Percentiles rank a stretch among this genome's conserved stretches.
phyloP scores from a whole-genome alignment of 2,329 filamentous ascomycete species.

The Apiospora kogelbergensis region DNA sequence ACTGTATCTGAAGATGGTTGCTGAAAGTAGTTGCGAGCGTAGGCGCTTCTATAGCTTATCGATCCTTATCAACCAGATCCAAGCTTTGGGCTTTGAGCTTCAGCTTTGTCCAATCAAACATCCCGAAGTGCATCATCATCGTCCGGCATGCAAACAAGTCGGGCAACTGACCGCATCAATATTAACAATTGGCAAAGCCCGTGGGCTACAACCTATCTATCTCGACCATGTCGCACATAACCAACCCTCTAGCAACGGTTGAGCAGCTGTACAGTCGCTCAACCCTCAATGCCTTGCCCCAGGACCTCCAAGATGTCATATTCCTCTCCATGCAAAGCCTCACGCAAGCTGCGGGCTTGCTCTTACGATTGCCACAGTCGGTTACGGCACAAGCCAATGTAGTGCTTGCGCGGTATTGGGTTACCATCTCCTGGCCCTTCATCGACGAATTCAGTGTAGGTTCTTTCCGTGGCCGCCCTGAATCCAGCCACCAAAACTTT shows the following conservation, averaged over 20 bases:
- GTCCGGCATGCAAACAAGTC: not conserved
- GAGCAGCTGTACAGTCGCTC: conserved; percentile 63
- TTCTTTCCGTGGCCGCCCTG: not conserved
- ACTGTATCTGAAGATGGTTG: too few species aligned
- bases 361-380: conserved; percentile 82
- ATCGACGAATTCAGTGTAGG: conserved; percentile 57
- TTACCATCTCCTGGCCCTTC: conserved; percentile 53
- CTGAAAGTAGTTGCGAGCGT: too few species aligned
- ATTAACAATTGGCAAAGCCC: not conserved
- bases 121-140: not conserved
- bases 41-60: conserved; percentile 1
- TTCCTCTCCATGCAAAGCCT: conserved; percentile 71
- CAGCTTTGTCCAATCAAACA: not conserved
- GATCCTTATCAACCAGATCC: not conserved
- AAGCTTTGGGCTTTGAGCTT: not conserved
- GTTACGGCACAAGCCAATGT: conserved; percentile 84
- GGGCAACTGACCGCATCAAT: not conserved
- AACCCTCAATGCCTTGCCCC: conserved; percentile 58
- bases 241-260: conserved; percentile 72
- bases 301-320: conserved; percentile 69
- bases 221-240: conserved; percentile 56
- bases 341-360: conserved; percentile 75
- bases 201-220: not conserved
- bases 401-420: conserved; percentile 78
- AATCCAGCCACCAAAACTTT: not conserved